These are phyloP conservation scores for Cynanchum wilfordii DNA, from an alignment of 257 asterid genomes.

Conservation along the genomic window DNA sequence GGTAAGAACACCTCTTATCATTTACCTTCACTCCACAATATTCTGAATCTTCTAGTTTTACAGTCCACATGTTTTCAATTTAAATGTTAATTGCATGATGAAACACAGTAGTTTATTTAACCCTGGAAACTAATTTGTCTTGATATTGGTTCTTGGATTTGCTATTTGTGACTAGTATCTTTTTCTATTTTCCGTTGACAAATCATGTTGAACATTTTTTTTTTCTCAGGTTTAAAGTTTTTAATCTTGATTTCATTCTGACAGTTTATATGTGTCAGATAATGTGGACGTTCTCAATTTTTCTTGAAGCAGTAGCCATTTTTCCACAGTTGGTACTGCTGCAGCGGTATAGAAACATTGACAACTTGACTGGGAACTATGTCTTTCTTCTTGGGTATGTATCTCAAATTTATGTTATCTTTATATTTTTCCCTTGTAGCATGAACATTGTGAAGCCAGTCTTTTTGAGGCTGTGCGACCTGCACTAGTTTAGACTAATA, in stretches of 20 bases:
- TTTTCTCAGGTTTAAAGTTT: neutral
- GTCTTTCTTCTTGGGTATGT: constrained; percentile 48
- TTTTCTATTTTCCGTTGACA: neutral
- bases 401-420: neutral
- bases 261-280: constrained; percentile 17
- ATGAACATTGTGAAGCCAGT: neutral
- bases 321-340: constrained; percentile 37
- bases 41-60: neutral
- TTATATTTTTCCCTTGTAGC: neutral
- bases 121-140: neutral
- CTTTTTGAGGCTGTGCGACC: neutral
- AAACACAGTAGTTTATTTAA: neutral
- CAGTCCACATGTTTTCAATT: neutral
- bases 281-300: constrained; percentile 42
- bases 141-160: neutral
- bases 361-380: constrained; percentile 44
- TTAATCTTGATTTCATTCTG: neutral
- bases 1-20: constrained; percentile 19
- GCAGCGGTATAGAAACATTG: constrained; percentile 43
- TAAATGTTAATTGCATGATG: neutral
- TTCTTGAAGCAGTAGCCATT: constrained; percentile 52
- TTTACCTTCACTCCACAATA: neutral
- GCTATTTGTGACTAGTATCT: neutral
- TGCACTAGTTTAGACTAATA: neutral
- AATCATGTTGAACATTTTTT: neutral